phyloP scores from a whole-genome alignment of 1,284 basidiomycete genomes.

The Psilocybe mexicana region DNA sequence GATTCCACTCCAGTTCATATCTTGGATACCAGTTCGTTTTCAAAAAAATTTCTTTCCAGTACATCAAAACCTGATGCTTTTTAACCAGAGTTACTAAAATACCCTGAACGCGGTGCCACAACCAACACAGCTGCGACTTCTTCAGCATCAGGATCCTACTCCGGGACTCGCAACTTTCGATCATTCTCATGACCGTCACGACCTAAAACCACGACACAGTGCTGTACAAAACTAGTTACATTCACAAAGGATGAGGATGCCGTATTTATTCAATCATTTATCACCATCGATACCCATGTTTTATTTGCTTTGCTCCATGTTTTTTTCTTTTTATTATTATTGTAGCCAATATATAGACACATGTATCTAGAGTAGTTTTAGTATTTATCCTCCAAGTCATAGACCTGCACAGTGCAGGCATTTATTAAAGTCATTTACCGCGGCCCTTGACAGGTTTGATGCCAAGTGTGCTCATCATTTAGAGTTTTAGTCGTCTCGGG shows the following conservation, averaged over 20 bases:
- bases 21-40: slow-evolving; percentile 5
- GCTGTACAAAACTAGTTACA: too few species aligned
- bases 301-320: neutral
- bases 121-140: neutral
- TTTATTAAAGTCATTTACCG: neutral
- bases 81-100: slow-evolving; percentile 2
- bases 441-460: neutral
- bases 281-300: neutral
- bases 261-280: neutral
- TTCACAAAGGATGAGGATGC: too few species aligned
- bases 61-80: neutral
- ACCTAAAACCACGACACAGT: neutral
- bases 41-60: neutral
- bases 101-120: slow-evolving; percentile 1
- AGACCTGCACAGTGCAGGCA: too few species aligned
- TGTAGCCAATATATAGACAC: neutral
- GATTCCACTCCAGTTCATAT: slow-evolving; percentile 3
- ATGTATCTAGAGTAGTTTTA: neutral
- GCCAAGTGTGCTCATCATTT: neutral
- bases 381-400: neutral
- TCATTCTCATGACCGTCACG: neutral
- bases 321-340: neutral
- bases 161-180: neutral
- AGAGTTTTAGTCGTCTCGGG: neutral
- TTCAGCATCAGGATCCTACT: neutral